These are phyloP conservation scores for Geotrichum siamense DNA, from an alignment of 1,139 yeast species.

Conservation along the genomic window DNA sequence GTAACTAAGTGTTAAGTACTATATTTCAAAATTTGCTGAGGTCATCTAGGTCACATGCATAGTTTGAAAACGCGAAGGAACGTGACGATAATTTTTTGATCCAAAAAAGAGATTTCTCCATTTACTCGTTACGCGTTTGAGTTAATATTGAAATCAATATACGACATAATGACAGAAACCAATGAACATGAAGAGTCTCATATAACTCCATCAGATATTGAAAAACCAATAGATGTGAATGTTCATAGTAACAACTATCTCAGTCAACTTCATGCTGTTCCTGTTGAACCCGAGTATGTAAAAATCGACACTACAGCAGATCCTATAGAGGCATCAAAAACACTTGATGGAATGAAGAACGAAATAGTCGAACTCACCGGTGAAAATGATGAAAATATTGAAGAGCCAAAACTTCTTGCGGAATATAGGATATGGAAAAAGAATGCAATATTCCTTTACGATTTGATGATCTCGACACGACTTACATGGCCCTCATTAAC, in stretches of 20 bases:
- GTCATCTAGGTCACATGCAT: too few relatives aligned
- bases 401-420: slow-evolving; percentile 16
- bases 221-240: slow-evolving; percentile 11
- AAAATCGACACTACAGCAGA: not conserved
- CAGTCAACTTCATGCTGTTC: slow-evolving; percentile 9
- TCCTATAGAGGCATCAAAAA: not conserved
- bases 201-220: too few relatives aligned
- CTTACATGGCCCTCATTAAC: slow-evolving; percentile 48
- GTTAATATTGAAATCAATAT: too few relatives aligned
- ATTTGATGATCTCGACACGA: slow-evolving; percentile 62
- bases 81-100: too few relatives aligned
- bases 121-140: too few relatives aligned
- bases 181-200: too few relatives aligned
- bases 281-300: not conserved
- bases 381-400: slow-evolving; percentile 15
- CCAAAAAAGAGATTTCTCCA: too few relatives aligned
- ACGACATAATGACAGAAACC: too few relatives aligned
- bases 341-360: not conserved
- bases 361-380: slow-evolving; percentile 7
- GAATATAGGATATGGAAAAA: slow-evolving; percentile 93
- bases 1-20: too few relatives aligned
- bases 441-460: slow-evolving; percentile 78
- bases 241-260: slow-evolving; percentile 9
- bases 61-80: too few relatives aligned
- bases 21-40: too few relatives aligned